Percentiles rank a stretch among this genome's conserved stretches.
Evolutionary conservation across 768 basidiomycete genomes (phyloP).

Genomic region (Mycena belliarum): DNA sequence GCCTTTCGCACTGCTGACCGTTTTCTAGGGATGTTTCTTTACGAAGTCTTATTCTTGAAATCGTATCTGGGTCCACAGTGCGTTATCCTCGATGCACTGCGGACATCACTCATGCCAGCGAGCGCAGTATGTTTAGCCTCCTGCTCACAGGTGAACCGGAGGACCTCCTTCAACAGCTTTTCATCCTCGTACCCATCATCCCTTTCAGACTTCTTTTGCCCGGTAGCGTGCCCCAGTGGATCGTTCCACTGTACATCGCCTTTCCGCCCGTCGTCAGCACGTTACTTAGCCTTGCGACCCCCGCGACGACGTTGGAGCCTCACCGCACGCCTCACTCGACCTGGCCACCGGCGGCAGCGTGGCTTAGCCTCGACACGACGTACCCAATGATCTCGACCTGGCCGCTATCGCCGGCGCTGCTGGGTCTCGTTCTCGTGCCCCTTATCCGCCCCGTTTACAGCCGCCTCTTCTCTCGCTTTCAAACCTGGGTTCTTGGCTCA

Average conservation of each 20-base stretch:
- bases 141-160: not conserved
- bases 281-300: not conserved
- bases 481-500: constrained; percentile 29
- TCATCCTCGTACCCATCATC: constrained; percentile 10
- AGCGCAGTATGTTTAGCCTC: constrained; percentile 13
- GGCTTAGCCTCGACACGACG: constrained; percentile 28
- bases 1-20: too few species aligned
- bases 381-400: constrained; percentile 31
- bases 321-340: too few species aligned
- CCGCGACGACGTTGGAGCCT: too few species aligned
- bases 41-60: constrained; percentile 16
- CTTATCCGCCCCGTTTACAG: constrained; percentile 33
- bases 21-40: constrained; percentile 3
- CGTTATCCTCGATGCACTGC: too few species aligned
- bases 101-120: too few species aligned
- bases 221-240: constrained; percentile 5
- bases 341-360: too few species aligned
- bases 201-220: constrained; percentile 17
- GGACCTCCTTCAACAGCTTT: constrained; percentile 8
- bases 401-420: constrained; percentile 37
- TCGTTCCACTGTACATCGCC: constrained; percentile 6
- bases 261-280: constrained; percentile 9
- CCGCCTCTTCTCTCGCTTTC: constrained; percentile 27
- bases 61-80: constrained; percentile 14
- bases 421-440: constrained; percentile 36